Base-by-base conservation (phyloP, 805 yeast species). In the Ogataea paradorogensis region DNA sequence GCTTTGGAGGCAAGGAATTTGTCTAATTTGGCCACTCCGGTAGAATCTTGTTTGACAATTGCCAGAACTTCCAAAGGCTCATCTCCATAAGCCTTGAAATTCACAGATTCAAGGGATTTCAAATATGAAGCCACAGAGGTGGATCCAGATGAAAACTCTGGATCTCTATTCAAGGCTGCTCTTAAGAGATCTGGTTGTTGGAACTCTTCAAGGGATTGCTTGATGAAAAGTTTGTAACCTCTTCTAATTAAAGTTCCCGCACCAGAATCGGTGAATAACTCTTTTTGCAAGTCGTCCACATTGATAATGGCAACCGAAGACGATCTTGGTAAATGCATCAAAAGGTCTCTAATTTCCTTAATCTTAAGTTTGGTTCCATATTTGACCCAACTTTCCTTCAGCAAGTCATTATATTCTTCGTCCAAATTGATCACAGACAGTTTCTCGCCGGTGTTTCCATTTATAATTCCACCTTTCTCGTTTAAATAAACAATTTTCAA, bases 181-280 rank as follows among this genome's bases (percentile, higher is more conserved):
- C 95, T 78, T 52, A 93, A 75, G 38, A 79, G 67, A 58, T 86
- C 95, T n/a, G 87, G 77, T 44, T 81, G 78, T 25, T 69, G 61
- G 61, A 90, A 84, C 47, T 85, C 91, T 27, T 70, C 65, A 39
- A 89, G 67, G 15, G 84, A 76, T 55, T 78, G 74, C 61, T 88
- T 80, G 56, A 79, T 81, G 42, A 83, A 63, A 51, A 93, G 74
- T 67, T 87, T 88, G 70, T 91, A 87, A 47, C 99, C 99, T 66
- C 99, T 82, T 76, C 99, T 84, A 56, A 93, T 89, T 70, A 93
- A 74, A 32, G 99, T 93, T 60, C 99, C 99, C 22, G 99, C 99
- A 65, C 99, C 99, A 13, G 96, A 84, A 64, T 93, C 99, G 28
- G 99, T 93, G 69, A 93, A 93, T 58, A 93, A 77, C 66, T 93